Conservation (phyloP, 495 filamentous ascomycete species). For the Hyaloscypha finlandica region DNA sequence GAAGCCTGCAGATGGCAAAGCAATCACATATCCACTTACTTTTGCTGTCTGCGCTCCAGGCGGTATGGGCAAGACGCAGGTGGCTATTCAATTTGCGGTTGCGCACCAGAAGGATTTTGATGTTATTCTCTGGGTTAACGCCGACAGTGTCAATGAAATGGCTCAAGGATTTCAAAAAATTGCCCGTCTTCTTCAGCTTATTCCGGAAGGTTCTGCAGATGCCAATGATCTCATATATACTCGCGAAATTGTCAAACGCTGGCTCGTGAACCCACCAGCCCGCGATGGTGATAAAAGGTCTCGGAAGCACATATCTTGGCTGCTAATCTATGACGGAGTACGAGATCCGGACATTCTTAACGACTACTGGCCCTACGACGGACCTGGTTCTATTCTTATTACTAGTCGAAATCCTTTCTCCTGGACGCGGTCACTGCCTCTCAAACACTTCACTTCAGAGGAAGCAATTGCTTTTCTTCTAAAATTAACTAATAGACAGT, state of each 20-base stretch:
- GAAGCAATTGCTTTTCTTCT: constrained; percentile 7
- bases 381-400: constrained; percentile 40
- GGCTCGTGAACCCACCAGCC: constrained; percentile 35
- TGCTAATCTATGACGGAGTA: constrained; percentile 45
- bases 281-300: neutral
- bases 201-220: constrained; percentile 36
- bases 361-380: constrained; percentile 37
- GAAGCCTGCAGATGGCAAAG: too few relatives aligned
- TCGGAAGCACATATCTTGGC: constrained; percentile 29
- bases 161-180: constrained; percentile 37
- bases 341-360: constrained; percentile 36
- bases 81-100: constrained; percentile 38
- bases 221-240: constrained; percentile 32
- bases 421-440: constrained; percentile 22
- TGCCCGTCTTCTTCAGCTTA: constrained; percentile 35
- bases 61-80: constrained; percentile 45
- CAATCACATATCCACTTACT: neutral
- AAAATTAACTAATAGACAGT: constrained; percentile 9
- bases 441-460: constrained; percentile 8
- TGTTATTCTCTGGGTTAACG: constrained; percentile 45
- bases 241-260: constrained; percentile 39
- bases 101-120: constrained; percentile 35
- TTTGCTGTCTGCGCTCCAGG: constrained; percentile 42
- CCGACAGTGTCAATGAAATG: constrained; percentile 39
- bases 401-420: constrained; percentile 39